phyloP scores from a whole-genome alignment of 2,329 filamentous ascomycete genomes.

The Pseudogymnoascus sp. region DNA sequence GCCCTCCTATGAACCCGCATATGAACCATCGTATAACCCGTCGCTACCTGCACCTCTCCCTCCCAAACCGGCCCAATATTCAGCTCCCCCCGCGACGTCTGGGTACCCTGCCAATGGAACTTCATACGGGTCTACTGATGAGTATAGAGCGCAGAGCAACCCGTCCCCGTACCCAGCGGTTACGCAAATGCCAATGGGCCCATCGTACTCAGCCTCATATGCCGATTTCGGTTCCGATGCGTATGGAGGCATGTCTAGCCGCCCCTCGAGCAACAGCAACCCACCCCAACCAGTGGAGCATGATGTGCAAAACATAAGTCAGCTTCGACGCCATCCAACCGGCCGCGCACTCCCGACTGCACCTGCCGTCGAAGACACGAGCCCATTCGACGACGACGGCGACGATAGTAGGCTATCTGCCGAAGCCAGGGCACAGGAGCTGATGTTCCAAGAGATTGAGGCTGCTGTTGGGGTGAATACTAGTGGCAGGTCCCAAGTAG shows the following conservation, averaged over 20 bases:
- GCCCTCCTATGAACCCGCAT: conserved; percentile 15
- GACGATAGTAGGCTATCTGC: conserved; percentile 22
- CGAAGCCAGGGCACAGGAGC: conserved; percentile 27
- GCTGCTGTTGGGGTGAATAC: conserved; percentile 24
- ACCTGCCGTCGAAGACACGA: conserved; percentile 22
- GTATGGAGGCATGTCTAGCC: conserved; percentile 20
- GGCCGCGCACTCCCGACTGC: conserved; percentile 28
- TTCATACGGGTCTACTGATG: conserved; percentile 17
- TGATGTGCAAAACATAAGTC: conserved; percentile 11
- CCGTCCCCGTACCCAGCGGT: conserved; percentile 20
- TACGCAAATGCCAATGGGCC: conserved; percentile 12
- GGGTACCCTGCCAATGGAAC: conserved; percentile 26
- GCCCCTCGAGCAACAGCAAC: conserved; percentile 17
- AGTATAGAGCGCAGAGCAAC: conserved; percentile 20
- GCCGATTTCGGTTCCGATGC: conserved; percentile 17
- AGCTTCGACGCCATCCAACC: conserved; percentile 29
- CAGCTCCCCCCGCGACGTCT: conserved; percentile 16
- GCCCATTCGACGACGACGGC: conserved; percentile 19
- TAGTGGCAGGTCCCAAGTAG: neutral
- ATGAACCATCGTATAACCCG: conserved; percentile 22
- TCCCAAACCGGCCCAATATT: conserved; percentile 21
- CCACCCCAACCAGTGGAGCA: conserved; percentile 14
- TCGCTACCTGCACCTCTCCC: conserved; percentile 22
- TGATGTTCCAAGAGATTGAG: conserved; percentile 30
- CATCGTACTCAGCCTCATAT: conserved; percentile 16